A percentile compares a stretch with the other conserved stretches of the same genome.
phyloP scores from a whole-genome alignment of 2,329 filamentous ascomycete genomes.

The Hymenoscyphus fraxineus region DNA sequence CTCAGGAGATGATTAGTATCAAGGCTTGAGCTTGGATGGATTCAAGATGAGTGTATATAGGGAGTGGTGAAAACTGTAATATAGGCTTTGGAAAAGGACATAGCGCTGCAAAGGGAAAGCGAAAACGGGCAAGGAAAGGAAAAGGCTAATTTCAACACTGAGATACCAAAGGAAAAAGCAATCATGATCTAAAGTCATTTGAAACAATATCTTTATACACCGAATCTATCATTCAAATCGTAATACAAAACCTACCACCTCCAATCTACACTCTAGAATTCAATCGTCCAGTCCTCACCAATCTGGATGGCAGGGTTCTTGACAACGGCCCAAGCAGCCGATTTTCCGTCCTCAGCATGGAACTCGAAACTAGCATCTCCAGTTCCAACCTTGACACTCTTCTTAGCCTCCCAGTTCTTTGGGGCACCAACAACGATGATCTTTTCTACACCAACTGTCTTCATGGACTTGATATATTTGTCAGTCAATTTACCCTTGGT shows the following conservation, averaged over 20 bases:
- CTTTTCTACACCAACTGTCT: constrained; percentile 74
- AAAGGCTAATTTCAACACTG: not conserved
- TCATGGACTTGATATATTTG: constrained; percentile 76
- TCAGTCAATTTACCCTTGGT: constrained; percentile 58
- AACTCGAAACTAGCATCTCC: constrained; percentile 61
- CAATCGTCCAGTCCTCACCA: constrained; percentile 55
- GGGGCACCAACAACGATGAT: constrained; percentile 81
- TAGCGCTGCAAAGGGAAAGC: not conserved
- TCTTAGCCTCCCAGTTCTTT: constrained; percentile 63
- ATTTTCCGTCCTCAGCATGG: constrained; percentile 46
- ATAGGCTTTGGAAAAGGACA: not conserved
- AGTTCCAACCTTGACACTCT: constrained; percentile 52
- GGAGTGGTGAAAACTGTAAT: not conserved
- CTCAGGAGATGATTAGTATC: constrained; percentile 50
- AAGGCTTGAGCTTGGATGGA: not conserved
- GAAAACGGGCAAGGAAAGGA: not conserved
- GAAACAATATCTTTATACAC: not conserved
- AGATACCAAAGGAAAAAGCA: not conserved
- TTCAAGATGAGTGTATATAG: not conserved
- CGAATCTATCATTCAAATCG: not conserved
- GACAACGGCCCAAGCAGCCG: constrained; percentile 60
- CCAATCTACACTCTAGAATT: constrained; percentile 24
- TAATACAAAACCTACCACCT: not conserved
- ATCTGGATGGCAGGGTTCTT: constrained; percentile 60
- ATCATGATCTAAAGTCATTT: not conserved